These are phyloP conservation scores for Colletotrichum lupini DNA, from an alignment of 2,329 filamentous ascomycete species.

Conservation along the genomic window DNA sequence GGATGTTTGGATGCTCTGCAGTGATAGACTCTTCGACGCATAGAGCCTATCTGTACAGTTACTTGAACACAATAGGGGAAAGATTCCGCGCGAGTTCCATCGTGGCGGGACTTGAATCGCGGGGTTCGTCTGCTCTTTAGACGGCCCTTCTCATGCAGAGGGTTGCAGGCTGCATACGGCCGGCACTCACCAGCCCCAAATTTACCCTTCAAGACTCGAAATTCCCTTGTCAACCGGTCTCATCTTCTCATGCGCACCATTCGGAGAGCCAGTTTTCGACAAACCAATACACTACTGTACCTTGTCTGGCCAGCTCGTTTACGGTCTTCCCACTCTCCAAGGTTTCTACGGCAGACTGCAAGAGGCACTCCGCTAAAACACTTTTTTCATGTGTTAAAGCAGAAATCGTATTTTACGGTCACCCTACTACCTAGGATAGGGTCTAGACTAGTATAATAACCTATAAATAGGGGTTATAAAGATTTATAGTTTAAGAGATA, in stretches of 20 bases:
- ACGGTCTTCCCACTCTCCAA: not conserved
- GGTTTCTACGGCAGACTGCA: too few relatives aligned
- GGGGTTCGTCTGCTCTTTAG: not conserved
- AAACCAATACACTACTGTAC: too few relatives aligned
- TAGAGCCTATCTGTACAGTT: not conserved
- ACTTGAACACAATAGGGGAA: not conserved
- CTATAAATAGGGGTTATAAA: too few relatives aligned
- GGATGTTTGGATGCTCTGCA: not conserved
- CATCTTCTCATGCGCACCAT: slow-evolving; percentile 7
- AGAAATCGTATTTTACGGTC: too few relatives aligned
- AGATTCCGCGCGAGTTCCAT: not conserved
- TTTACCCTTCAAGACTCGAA: not conserved
- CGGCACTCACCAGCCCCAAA: slow-evolving; percentile 6
- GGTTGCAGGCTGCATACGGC: slow-evolving; percentile 20
- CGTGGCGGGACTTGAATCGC: not conserved
- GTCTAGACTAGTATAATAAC: too few relatives aligned
- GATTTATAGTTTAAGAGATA: too few relatives aligned
- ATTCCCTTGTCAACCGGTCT: not conserved
- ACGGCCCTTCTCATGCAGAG: not conserved
- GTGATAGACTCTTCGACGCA: too few relatives aligned
- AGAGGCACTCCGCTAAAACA: too few relatives aligned
- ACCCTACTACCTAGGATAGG: too few relatives aligned
- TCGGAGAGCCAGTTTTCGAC: not conserved
- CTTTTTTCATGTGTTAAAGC: too few relatives aligned
- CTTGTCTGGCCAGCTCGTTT: not conserved